phyloP scores from a whole-genome alignment of 2,329 filamentous ascomycete species.

The Aureobasidium leucospermi region DNA sequence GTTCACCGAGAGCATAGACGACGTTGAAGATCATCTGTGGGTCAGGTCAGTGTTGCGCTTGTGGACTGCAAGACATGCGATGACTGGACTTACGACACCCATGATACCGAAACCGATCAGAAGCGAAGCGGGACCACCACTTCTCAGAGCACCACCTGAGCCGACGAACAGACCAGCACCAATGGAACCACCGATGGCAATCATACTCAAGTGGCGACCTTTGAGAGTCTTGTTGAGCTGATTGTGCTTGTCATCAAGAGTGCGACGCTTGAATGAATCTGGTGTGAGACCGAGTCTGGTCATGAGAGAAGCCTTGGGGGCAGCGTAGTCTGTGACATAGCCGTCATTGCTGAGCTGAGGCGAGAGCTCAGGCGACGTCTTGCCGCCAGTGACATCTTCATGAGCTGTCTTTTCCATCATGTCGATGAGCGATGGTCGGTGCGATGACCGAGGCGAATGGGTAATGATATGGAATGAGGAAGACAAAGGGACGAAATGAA shows the following conservation, averaged over 20 bases:
- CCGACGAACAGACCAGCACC: slow-evolving; percentile 51
- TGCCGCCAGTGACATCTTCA: background rate
- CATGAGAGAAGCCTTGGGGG: slow-evolving; percentile 17
- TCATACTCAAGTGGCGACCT: slow-evolving; percentile 27
- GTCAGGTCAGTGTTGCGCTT: slow-evolving; percentile 3
- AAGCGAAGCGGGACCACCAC: slow-evolving; percentile 41
- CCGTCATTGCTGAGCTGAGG: slow-evolving; percentile 1
- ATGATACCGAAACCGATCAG: slow-evolving; percentile 26
- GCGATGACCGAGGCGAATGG: background rate
- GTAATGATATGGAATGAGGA: background rate
- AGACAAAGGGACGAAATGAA: background rate
- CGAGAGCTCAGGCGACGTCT: background rate
- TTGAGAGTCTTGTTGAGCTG: slow-evolving; percentile 27
- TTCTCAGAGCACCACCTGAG: slow-evolving; percentile 41
- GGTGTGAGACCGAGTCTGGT: slow-evolving; percentile 26
- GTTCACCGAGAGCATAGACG: slow-evolving; percentile 82
- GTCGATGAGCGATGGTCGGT: background rate
- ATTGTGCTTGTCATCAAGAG: slow-evolving; percentile 25
- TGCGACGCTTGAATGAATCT: slow-evolving; percentile 25
- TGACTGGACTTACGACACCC: slow-evolving; percentile 22
- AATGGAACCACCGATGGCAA: slow-evolving; percentile 33
- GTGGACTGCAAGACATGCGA: slow-evolving; percentile 8
- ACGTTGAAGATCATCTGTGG: slow-evolving; percentile 77
- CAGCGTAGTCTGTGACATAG: slow-evolving; percentile 12
- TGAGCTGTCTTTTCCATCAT: slow-evolving; percentile 4